Evolutionary conservation across 1,139 yeast species (phyloP), one percentile per base, ranked within the genome.

Genomic region (Taphrina confusa): DNA sequence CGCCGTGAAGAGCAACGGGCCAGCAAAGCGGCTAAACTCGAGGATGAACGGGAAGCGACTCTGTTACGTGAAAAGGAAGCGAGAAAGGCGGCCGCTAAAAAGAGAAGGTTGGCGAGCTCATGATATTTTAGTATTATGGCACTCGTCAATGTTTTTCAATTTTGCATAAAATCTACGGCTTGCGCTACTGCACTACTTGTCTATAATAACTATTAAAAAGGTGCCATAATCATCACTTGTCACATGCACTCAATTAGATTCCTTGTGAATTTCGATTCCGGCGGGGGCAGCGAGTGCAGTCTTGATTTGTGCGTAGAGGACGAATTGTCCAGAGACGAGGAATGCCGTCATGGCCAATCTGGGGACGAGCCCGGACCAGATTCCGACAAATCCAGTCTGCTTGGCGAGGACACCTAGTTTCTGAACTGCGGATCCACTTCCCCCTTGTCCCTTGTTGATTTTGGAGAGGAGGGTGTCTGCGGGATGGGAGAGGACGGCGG

Each of bases 271-370:
- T 27, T 54, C 58, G 31, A 54, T 54, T 9, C 58, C 58, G 4
- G 97, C 88, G 71, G 97, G 97, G 69, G 91, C 81, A 11, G 97
- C 97, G 64, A 88, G 82, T 68, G 81, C 81, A 28, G 88, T 94
- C 78, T 91, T 91, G 80, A 91, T 91, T 12, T 96, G 85, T 74
- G 91, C 97, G 76, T 91, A 91, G 65, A 91, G 80, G 72, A 91
- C 81, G 97, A 97, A 91, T 79, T 91, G 97, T 80, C 87, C 82
- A 65, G 96, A 96, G 47, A 97, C 91, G 75, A 91, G 81, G 33
- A 97, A 90, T 78, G 97, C 97, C 73, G 91, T 82, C 97, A 91
- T 91, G 65, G 89, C 82, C 68, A 91, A 90, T 81, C 97, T 87
- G 65, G 90, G 92, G 27, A 91, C 87, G 66, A 91, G 81, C 60